phyloP scores from a whole-genome alignment of 139 green algal genomes.

The Volvox reticuliferus region DNA sequence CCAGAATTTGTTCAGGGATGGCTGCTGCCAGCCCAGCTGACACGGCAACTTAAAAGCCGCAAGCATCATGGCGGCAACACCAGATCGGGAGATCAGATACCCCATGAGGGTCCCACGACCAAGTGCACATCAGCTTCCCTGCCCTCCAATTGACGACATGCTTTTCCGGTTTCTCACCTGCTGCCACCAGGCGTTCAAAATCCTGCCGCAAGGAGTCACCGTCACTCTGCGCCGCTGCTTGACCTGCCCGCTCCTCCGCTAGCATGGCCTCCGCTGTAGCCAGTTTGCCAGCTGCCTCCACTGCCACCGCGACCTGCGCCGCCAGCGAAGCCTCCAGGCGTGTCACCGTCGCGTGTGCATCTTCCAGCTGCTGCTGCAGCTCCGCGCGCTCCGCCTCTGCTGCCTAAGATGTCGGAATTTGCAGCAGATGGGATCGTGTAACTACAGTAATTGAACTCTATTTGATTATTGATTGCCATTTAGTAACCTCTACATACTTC shows the following conservation, averaged over 20 bases:
- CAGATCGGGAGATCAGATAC: too few relatives aligned
- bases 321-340: conserved; percentile 34
- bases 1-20: too few relatives aligned
- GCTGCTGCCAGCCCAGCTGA: too few relatives aligned
- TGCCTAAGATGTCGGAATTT: not conserved
- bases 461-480: too few relatives aligned
- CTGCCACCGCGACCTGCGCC: conserved; percentile 34
- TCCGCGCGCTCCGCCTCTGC: conserved; percentile 10
- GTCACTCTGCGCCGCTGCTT: conserved; percentile 41
- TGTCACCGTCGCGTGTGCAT: not conserved
- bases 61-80: too few relatives aligned
- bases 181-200: conserved; percentile 61
- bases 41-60: too few relatives aligned
- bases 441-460: too few relatives aligned
- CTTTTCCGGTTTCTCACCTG: conserved; percentile 4
- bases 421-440: too few relatives aligned
- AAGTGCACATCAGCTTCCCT: too few relatives aligned
- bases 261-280: conserved; percentile 54
- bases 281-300: conserved; percentile 30
- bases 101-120: too few relatives aligned
- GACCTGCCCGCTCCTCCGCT: conserved; percentile 48
- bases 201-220: conserved; percentile 51
- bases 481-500: too few relatives aligned
- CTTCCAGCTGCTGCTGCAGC: conserved; percentile 26
- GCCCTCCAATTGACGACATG: too few relatives aligned